Evolutionary conservation across 1,284 basidiomycete species (phyloP).

Genomic region (Farysia itapuensis): DNA sequence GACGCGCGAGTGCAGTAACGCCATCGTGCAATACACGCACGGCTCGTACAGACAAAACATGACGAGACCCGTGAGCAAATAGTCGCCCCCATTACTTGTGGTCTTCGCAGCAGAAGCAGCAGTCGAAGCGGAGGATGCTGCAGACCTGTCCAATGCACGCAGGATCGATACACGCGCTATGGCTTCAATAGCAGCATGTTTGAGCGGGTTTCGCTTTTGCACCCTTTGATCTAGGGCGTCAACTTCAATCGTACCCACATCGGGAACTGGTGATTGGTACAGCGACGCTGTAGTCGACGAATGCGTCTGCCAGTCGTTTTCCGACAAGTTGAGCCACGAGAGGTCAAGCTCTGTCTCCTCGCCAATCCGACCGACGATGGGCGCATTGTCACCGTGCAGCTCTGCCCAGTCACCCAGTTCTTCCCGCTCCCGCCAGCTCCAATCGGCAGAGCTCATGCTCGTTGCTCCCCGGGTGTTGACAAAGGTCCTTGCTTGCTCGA

Average conservation of each 20-base stretch:
- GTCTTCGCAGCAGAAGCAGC: neutral
- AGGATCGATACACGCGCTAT: slow-evolving; percentile 33
- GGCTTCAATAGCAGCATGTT: slow-evolving; percentile 48
- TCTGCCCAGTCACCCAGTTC: slow-evolving; percentile 8
- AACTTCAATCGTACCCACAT: slow-evolving; percentile 24
- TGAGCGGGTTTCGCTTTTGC: slow-evolving; percentile 42
- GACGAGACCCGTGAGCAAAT: slow-evolving; percentile 49
- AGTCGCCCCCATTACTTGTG: slow-evolving; percentile 46
- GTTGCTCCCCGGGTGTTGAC: neutral
- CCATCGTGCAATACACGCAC: slow-evolving; percentile 57
- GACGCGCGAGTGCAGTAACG: slow-evolving; percentile 54
- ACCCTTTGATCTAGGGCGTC: slow-evolving; percentile 47
- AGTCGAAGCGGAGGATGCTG: neutral
- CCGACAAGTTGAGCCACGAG: slow-evolving; percentile 6
- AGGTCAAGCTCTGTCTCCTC: neutral
- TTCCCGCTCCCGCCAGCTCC: slow-evolving; percentile 11
- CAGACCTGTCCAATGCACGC: neutral
- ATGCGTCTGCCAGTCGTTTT: slow-evolving; percentile 4
- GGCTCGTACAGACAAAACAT: slow-evolving; percentile 57
- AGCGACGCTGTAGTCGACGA: neutral
- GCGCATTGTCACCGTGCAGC: slow-evolving; percentile 8
- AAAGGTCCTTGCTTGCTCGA: slow-evolving; percentile 2
- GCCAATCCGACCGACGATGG: slow-evolving; percentile 6
- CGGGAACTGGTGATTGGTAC: neutral
- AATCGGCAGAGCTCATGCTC: neutral